phyloP scores from a whole-genome alignment of 805 yeast genomes.

The Metschnikowia drakensbergensis region DNA sequence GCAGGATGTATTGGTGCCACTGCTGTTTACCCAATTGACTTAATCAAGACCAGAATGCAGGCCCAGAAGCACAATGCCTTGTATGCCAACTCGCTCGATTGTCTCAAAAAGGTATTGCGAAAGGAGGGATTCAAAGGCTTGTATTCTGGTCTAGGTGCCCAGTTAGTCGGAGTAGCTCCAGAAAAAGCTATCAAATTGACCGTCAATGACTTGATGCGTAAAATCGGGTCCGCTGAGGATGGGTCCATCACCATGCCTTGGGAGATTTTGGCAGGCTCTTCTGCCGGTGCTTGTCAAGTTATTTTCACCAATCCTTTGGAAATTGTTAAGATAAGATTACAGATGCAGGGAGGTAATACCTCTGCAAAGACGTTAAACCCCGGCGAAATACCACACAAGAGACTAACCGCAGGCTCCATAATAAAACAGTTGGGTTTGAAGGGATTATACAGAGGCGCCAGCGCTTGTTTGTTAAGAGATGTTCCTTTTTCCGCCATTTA shows the following conservation, averaged over 20 bases:
- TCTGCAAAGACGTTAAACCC: conserved; percentile 20
- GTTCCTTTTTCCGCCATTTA: conserved; percentile 96
- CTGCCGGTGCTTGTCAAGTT: conserved; percentile 97
- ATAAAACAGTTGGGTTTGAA: conserved; percentile 73
- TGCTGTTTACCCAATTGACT: conserved; percentile 92
- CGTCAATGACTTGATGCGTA: conserved; percentile 84
- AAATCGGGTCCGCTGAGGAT: conserved; percentile 51
- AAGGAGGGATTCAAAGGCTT: conserved; percentile 82
- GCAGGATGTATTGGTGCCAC: conserved; percentile 99
- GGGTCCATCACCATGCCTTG: conserved; percentile 46
- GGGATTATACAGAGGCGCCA: conserved; percentile 88
- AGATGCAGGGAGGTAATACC: conserved; percentile 86
- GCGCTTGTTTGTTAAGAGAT: conserved; percentile 89
- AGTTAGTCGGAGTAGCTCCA: conserved; percentile 95
- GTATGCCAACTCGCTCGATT: conserved; percentile 80
- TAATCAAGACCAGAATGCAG: conserved; percentile 96
- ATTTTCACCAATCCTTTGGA: conserved; percentile 94
- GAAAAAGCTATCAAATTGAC: conserved; percentile 96
- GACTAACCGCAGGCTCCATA: conserved; percentile 61
- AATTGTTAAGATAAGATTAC: conserved; percentile 90
- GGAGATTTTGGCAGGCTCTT: conserved; percentile 85
- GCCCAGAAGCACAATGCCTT: conserved; percentile 74
- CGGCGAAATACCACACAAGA: conserved; percentile 42
- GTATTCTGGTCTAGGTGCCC: conserved; percentile 91
- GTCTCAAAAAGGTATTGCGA: conserved; percentile 70